Evolutionary conservation across 495 filamentous ascomycete genomes (phyloP).

Genomic region (Trypethelium eluteriae): DNA sequence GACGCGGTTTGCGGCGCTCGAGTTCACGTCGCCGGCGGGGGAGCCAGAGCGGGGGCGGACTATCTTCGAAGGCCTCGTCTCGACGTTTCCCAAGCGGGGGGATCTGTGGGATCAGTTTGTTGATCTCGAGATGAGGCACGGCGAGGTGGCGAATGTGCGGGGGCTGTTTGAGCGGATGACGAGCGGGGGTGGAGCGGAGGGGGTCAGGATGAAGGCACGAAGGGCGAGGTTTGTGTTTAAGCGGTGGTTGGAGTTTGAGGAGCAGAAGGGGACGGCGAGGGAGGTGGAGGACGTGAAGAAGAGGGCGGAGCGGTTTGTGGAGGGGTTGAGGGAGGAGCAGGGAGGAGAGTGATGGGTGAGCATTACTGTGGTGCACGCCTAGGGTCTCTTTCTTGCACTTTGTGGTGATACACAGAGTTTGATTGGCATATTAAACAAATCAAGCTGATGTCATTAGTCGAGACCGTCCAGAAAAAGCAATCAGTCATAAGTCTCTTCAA

Average conservation of each 20-base stretch:
- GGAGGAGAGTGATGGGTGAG: constrained; percentile 14
- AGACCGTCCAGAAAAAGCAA: too few relatives aligned
- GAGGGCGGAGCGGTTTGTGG: constrained; percentile 29
- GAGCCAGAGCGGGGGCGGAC: constrained; percentile 88
- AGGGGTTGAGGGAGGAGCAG: constrained; percentile 23
- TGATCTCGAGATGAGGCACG: constrained; percentile 58
- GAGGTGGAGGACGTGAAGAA: constrained; percentile 27
- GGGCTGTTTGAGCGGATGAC: constrained; percentile 74
- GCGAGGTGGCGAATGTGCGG: constrained; percentile 57
- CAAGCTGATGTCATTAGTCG: too few relatives aligned
- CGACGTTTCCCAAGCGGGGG: constrained; percentile 75
- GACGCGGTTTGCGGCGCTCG: constrained; percentile 78
- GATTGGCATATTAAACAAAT: neutral
- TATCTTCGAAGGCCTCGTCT: constrained; percentile 80
- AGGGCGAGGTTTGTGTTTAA: constrained; percentile 33
- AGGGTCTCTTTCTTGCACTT: neutral
- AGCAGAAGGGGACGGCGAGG: constrained; percentile 31
- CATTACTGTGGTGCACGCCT: too few relatives aligned
- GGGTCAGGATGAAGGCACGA: constrained; percentile 46
- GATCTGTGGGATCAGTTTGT: constrained; percentile 89
- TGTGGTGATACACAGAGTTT: neutral
- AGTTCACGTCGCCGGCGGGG: constrained; percentile 76
- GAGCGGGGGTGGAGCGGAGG: constrained; percentile 22
- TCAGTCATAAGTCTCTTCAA: too few relatives aligned
- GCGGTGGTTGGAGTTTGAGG: constrained; percentile 37